These are phyloP conservation scores for Tetrahymena elliotti DNA, from an alignment of 73 alveolate species.

Conservation along the genomic window DNA sequence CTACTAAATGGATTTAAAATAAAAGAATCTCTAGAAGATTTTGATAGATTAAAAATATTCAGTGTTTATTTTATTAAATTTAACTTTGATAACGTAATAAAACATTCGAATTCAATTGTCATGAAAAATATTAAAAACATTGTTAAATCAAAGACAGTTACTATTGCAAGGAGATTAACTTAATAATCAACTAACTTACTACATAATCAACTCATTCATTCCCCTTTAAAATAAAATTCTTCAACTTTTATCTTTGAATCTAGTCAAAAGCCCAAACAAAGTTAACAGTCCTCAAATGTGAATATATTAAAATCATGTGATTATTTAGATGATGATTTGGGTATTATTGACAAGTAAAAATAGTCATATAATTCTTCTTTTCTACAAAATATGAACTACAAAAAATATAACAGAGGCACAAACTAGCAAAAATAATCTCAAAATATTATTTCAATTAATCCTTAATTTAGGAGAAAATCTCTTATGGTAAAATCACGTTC, in stretches of 20 bases:
- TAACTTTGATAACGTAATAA: neutral
- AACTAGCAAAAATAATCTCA: no score
- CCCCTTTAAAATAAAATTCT: neutral
- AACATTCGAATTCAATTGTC: neutral
- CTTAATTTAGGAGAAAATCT: neutral
- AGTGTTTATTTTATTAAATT: neutral
- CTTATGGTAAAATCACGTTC: neutral
- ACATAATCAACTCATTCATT: neutral
- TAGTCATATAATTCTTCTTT: neutral
- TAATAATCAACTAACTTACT: neutral
- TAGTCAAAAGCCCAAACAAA: neutral
- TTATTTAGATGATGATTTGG: neutral
- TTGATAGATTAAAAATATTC: neutral
- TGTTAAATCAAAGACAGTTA: neutral
- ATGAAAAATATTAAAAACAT: neutral
- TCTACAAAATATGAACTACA: neutral
- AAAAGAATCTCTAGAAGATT: neutral
- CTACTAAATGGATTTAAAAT: neutral
- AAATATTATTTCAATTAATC: neutral
- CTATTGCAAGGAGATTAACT: neutral
- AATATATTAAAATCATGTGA: neutral
- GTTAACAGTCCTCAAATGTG: neutral
- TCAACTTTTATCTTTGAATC: neutral
- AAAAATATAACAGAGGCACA: neutral
- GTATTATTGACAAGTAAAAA: neutral